phyloP scores from a whole-genome alignment of 179 eudicot genomes.

The Spergularia azorica region DNA sequence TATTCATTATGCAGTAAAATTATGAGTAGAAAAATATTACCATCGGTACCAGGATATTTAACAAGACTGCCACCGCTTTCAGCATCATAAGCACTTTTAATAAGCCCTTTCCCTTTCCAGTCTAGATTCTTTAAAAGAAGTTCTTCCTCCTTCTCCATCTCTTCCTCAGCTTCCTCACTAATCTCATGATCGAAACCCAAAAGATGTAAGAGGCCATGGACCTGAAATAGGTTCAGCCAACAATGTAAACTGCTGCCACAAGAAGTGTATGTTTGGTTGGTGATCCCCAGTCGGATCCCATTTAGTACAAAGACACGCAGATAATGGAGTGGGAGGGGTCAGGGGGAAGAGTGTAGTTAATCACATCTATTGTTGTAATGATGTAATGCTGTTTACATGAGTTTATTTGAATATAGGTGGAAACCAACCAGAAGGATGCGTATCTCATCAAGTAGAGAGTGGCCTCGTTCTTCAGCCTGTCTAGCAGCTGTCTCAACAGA shows the following conservation, averaged over 20 bases:
- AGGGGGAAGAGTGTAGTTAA: neutral
- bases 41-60: conserved; percentile 47
- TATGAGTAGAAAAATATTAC: conserved; percentile 41
- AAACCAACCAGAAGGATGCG: conserved; percentile 83
- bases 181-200: conserved; percentile 94
- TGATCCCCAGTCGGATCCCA: too few relatives aligned
- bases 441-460: conserved; percentile 85
- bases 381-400: neutral
- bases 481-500: conserved; percentile 93
- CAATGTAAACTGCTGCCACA: neutral
- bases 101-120: conserved; percentile 91
- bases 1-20: neutral
- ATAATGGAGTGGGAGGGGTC: too few relatives aligned
- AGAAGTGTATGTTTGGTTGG: neutral
- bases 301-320: too few relatives aligned
- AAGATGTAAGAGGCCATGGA: conserved; percentile 92
- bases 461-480: conserved; percentile 94
- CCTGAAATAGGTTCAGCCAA: conserved; percentile 40
- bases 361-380: neutral
- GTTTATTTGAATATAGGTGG: neutral
- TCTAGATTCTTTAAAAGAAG: conserved; percentile 66
- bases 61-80: conserved; percentile 40
- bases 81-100: conserved; percentile 65
- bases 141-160: conserved; percentile 86
- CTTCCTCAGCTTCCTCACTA: conserved; percentile 88